phyloP scores from a whole-genome alignment of 495 filamentous ascomycete species.

The Penicillium pulvis region DNA sequence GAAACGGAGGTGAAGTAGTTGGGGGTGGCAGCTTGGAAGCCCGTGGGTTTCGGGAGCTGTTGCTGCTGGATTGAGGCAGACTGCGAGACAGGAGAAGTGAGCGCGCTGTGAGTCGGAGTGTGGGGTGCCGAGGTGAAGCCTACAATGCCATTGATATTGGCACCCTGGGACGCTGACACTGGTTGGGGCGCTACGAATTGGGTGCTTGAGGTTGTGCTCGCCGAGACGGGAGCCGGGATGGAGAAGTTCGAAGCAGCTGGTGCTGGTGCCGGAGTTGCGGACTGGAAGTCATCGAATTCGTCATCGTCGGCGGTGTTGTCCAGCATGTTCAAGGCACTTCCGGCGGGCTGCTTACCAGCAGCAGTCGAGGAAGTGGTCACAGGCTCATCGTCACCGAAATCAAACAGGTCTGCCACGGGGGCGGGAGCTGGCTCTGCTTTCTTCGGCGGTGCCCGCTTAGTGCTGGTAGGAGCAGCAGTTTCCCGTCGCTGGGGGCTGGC shows the following conservation, averaged over 20 bases:
- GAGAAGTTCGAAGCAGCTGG: slow-evolving; percentile 47
- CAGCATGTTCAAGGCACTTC: slow-evolving; percentile 59
- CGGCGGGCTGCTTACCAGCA: slow-evolving; percentile 49
- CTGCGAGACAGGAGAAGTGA: slow-evolving; percentile 53
- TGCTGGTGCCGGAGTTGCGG: slow-evolving; percentile 65
- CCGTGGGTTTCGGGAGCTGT: slow-evolving; percentile 51
- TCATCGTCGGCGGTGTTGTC: slow-evolving; percentile 63
- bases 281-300: slow-evolving; percentile 98
- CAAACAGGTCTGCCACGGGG: slow-evolving; percentile 67
- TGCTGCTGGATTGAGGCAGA: slow-evolving; percentile 49
- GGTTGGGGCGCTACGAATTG: slow-evolving; percentile 83
- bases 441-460: slow-evolving; percentile 59
- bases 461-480: slow-evolving; percentile 39
- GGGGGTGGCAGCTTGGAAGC: slow-evolving; percentile 75
- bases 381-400: slow-evolving; percentile 75
- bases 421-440: slow-evolving; percentile 63
- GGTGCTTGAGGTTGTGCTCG: slow-evolving; percentile 62
- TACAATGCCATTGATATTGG: slow-evolving; percentile 76
- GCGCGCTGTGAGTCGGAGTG: slow-evolving; percentile 50
- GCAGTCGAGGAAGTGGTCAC: slow-evolving; percentile 43
- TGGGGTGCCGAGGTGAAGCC: slow-evolving; percentile 81
- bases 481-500: slow-evolving; percentile 49
- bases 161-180: slow-evolving; percentile 74
- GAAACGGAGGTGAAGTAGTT: slow-evolving; percentile 89
- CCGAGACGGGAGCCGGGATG: slow-evolving; percentile 55